A percentile compares a stretch with the other conserved stretches of the same genome.
Evolutionary conservation across 768 basidiomycete genomes (phyloP).

Genomic region (Gyrodon lividus): DNA sequence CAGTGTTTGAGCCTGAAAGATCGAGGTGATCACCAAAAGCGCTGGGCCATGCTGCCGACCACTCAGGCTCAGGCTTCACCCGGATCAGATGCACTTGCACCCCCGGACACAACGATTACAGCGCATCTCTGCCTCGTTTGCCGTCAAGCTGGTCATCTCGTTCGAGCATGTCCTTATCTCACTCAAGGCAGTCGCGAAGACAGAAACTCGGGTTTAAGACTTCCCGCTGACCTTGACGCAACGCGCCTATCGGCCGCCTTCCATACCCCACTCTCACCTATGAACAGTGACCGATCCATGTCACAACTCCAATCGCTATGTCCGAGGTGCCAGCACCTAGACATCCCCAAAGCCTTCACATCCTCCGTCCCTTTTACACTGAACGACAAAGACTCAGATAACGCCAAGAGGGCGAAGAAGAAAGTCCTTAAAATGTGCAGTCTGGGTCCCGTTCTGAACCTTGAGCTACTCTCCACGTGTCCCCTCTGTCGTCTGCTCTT

Average conservation of each 20-base stretch:
- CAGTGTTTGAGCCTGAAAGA: no score
- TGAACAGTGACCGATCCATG: no score
- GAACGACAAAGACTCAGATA: neutral
- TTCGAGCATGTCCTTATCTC: slow-evolving; percentile 1
- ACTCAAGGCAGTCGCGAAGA: neutral
- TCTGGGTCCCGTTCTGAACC: slow-evolving; percentile 1
- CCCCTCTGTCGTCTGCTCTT: slow-evolving; percentile 14
- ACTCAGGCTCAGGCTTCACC: no score
- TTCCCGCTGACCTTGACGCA: neutral
- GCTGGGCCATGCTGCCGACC: no score
- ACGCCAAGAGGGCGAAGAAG: neutral
- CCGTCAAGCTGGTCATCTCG: slow-evolving; percentile 9
- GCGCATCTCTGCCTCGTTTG: slow-evolving; percentile 11
- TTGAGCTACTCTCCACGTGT: slow-evolving; percentile 10
- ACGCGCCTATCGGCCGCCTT: neutral
- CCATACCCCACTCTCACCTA: neutral
- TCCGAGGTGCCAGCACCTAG: slow-evolving; percentile 1
- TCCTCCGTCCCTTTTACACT: slow-evolving; percentile 1
- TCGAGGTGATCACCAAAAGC: no score
- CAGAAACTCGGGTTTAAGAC: neutral
- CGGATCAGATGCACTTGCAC: no score
- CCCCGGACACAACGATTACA: no score
- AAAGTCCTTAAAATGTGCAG: slow-evolving; percentile 1
- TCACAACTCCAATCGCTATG: neutral
- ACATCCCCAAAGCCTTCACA: neutral